Evolutionary conservation across 2,329 filamentous ascomycete species (phyloP), one percentile per base, ranked within the genome.

Genomic region (Alternaria postmessia): DNA sequence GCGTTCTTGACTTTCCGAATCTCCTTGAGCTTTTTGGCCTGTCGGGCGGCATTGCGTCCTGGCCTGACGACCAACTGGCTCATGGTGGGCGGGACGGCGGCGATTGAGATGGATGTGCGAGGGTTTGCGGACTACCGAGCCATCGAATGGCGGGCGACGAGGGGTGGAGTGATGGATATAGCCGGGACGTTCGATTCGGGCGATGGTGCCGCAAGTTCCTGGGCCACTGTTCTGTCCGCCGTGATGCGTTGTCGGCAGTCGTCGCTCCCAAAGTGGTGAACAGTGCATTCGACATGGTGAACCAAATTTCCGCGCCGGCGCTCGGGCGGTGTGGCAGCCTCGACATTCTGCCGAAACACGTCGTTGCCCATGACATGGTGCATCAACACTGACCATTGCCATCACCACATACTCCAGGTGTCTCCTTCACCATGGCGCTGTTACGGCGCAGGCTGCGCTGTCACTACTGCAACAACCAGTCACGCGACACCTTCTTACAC

Each of bases 41-140:
- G 71, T 55, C 73, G 74, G 16, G 65, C 67, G 46, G 71, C 64
- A 43, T 69, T 71, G 58, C 69, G 69, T 52, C 67, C 65, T 26
- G 72, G 67, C 16, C 60, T 52, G 38, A 66, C 61, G 63, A 66
- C 55, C 48, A 72, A 52, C 65, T 68, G 72, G 63, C 57, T 69
- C 72, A 71, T 76, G 59, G 73, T 75, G 85, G 60, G 80, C 76
- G 56, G 84, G 86, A 80, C 90, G 88, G 77, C 86, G 87, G 48
- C 39, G 61, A 54, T 57, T 20, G 30, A 36, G 51, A 39, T 42
- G 30, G 43, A 36, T 65, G 65, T 54, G 62, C 51, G 55, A 54
- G 47, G 53, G 52, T 44, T 46, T 62, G 63, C 63, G 64, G 64
- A 65, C 70, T 74, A 73, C 63, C 66, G 70, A 69, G 70, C 69